Evolutionary conservation across 1,284 basidiomycete species (phyloP).

Genomic region (Tylopilus orsonianus): DNA sequence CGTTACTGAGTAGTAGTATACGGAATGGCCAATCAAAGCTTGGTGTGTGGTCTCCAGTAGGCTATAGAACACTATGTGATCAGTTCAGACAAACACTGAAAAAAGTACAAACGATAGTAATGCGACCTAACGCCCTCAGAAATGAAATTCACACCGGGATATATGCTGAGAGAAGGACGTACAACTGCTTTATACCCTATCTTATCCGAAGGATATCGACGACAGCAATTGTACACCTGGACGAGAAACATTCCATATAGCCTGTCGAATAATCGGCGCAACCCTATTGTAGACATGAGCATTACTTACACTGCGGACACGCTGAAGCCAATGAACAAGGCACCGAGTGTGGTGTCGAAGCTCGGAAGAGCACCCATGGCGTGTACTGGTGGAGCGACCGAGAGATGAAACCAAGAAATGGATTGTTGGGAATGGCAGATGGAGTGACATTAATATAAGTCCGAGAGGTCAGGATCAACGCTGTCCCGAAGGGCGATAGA

Average conservation of each 20-base stretch:
- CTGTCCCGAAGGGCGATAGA: slow-evolving; percentile 10
- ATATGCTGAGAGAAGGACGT: slow-evolving; percentile 27
- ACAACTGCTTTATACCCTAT: slow-evolving; percentile 55
- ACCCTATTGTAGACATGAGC: background rate
- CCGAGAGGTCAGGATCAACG: slow-evolving; percentile 7
- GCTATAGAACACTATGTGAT: slow-evolving; percentile 35
- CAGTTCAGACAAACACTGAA: background rate
- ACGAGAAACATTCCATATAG: slow-evolving; percentile 51
- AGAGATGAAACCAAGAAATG: slow-evolving; percentile 1
- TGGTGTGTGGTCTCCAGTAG: slow-evolving; percentile 52
- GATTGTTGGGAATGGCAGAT: background rate
- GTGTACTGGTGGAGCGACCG: slow-evolving; percentile 1
- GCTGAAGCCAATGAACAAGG: slow-evolving; percentile 57
- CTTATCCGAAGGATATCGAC: slow-evolving; percentile 54
- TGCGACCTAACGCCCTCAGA: slow-evolving; percentile 16
- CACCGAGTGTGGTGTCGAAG: slow-evolving; percentile 57
- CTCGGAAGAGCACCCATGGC: slow-evolving; percentile 19
- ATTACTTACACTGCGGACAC: slow-evolving; percentile 44
- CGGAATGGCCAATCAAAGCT: slow-evolving; percentile 50
- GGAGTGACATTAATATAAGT: slow-evolving; percentile 13
- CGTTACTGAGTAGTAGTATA: slow-evolving; percentile 59
- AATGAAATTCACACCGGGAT: background rate
- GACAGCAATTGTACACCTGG: slow-evolving; percentile 55
- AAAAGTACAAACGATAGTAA: slow-evolving; percentile 23
- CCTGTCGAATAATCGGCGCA: slow-evolving; percentile 26